Conservation (phyloP, 441 rosid species). For the Pelargonium fulgidum region DNA sequence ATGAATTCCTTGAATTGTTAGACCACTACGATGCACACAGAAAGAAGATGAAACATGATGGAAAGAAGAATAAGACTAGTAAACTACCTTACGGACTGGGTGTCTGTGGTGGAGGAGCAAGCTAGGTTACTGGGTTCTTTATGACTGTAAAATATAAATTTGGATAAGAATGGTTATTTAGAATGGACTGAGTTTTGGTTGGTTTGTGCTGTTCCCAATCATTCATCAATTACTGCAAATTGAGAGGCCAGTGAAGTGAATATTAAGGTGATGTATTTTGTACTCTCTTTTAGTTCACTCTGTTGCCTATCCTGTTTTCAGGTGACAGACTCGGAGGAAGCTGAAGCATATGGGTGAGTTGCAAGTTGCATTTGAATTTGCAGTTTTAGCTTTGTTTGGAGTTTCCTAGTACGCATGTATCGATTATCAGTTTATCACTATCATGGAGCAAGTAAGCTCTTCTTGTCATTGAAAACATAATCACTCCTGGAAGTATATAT, state of each 20-base stretch:
- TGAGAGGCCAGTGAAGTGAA: background rate
- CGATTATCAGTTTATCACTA: background rate
- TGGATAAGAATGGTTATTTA: too few relatives aligned
- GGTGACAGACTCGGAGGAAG: slow-evolving; percentile 6
- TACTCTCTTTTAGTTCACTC: background rate
- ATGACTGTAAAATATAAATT: too few relatives aligned
- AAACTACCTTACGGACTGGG: too few relatives aligned
- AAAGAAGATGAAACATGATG: too few relatives aligned
- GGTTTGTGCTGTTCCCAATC: background rate
- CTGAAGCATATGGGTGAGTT: slow-evolving; percentile 1
- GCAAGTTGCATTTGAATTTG: background rate
- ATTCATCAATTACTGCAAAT: background rate
- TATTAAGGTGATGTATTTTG: background rate
- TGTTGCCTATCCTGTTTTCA: background rate
- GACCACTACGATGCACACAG: too few relatives aligned
- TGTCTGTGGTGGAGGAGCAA: too few relatives aligned
- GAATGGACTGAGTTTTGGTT: background rate
- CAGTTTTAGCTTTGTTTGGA: background rate
- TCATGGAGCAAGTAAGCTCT: too few relatives aligned
- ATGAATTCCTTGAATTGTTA: too few relatives aligned
- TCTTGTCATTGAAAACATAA: too few relatives aligned
- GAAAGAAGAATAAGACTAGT: too few relatives aligned
- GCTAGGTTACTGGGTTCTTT: too few relatives aligned
- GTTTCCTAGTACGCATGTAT: background rate
- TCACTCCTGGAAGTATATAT: background rate